A percentile compares a stretch with the other conserved stretches of the same genome.
Evolutionary conservation across 345 rosid genomes (phyloP).

Genomic region (Salix caprea): DNA sequence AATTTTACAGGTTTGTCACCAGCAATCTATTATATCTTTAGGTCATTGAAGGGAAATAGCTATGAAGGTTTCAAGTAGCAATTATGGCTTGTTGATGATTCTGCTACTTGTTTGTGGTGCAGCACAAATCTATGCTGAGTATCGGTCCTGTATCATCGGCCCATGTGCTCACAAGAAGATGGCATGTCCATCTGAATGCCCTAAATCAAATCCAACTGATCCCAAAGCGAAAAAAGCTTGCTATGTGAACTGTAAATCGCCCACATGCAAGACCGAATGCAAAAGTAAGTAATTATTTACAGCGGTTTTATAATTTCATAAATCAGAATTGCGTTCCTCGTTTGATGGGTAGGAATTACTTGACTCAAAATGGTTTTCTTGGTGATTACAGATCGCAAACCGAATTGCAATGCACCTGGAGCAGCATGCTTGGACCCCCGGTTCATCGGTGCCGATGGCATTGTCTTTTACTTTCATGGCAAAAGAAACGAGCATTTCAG

Average conservation of each 20-base stretch:
- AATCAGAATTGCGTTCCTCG: too few relatives aligned
- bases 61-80: conserved; percentile 13
- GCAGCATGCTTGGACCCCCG: conserved; percentile 66
- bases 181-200: conserved; percentile 39
- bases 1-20: too few relatives aligned
- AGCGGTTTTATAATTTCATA: too few relatives aligned
- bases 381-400: conserved; percentile 21
- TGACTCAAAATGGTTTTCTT: too few relatives aligned
- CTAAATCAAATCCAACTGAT: conserved; percentile 3
- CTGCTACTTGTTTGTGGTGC: conserved; percentile 10
- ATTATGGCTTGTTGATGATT: background rate
- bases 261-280: conserved; percentile 35
- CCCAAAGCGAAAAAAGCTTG: conserved; percentile 29
- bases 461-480: conserved; percentile 67
- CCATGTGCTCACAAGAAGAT: too few relatives aligned
- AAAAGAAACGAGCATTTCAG: conserved; percentile 48
- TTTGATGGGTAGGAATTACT: too few relatives aligned
- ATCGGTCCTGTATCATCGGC: too few relatives aligned
- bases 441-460: conserved; percentile 66
- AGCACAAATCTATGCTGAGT: background rate
- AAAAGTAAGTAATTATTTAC: conserved; percentile 19
- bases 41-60: too few relatives aligned
- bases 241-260: conserved; percentile 31
- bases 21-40: background rate
- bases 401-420: conserved; percentile 41